Conservation (phyloP, 2,329 filamentous ascomycete genomes). For the Thielaviopsis punctulata region DNA sequence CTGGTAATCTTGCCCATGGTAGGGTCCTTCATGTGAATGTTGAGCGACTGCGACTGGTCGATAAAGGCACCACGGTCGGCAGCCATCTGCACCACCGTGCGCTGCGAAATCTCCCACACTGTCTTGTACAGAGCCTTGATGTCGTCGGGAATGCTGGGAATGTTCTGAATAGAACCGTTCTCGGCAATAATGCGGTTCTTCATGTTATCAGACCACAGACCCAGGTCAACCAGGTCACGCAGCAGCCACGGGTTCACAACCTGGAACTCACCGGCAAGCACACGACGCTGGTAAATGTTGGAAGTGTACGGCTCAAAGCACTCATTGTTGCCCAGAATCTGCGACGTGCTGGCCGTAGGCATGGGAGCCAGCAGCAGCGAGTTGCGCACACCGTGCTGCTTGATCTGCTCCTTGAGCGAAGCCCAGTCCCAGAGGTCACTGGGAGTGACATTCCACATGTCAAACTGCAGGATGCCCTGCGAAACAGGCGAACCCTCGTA, state of each 20-base stretch:
- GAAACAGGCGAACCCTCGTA: constrained; percentile 91
- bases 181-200: constrained; percentile 99
- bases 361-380: constrained; percentile 88
- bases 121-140: constrained; percentile 98
- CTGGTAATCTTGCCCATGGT: constrained; percentile 99
- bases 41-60: constrained; percentile 95
- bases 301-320: constrained; percentile 99
- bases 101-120: constrained; percentile 97
- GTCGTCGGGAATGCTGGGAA: constrained; percentile 88
- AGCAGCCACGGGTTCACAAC: constrained; percentile 98
- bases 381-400: constrained; percentile 87
- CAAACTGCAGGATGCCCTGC: constrained; percentile 89
- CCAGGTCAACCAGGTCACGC: constrained; percentile 94
- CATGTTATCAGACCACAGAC: constrained; percentile 98
- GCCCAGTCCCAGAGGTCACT: constrained; percentile 96
- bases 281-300: constrained; percentile 98
- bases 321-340: constrained; percentile 98
- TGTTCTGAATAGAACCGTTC: constrained; percentile 87
- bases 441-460: constrained; percentile 95
- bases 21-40: constrained; percentile 98
- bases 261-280: constrained; percentile 96
- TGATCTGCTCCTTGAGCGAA: constrained; percentile 73
- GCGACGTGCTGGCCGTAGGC: constrained; percentile 92
- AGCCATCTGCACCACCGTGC: constrained; percentile 90
- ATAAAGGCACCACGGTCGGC: constrained; percentile 97